Conservation (phyloP, 805 yeast species). For the Kluyveromyces starmeri region DNA sequence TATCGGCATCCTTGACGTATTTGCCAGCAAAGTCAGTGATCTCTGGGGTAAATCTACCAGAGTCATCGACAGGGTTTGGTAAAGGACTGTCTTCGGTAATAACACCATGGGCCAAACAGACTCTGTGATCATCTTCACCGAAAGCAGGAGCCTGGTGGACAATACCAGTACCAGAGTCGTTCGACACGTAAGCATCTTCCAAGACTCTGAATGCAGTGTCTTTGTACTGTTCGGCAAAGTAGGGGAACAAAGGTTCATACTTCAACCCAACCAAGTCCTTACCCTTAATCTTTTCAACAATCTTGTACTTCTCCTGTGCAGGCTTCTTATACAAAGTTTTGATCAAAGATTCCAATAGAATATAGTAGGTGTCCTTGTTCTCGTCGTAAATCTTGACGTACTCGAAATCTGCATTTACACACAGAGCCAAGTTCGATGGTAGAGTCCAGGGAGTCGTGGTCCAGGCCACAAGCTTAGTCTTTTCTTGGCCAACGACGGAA, state of each 20-base stretch:
- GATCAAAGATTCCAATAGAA: conserved; percentile 74
- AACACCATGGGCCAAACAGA: conserved; percentile 67
- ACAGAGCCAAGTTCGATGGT: conserved; percentile 86
- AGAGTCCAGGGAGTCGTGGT: conserved; percentile 99
- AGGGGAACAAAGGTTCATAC: conserved; percentile 78
- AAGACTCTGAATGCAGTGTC: conserved; percentile 78
- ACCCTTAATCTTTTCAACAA: conserved; percentile 77
- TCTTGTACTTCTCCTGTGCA: conserved; percentile 73
- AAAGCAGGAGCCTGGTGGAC: conserved; percentile 98
- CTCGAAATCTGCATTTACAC: conserved; percentile 86
- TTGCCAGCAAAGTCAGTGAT: conserved; percentile 71
- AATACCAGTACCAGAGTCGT: conserved; percentile 97
- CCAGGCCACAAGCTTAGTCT: conserved; percentile 90
- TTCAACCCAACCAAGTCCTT: conserved; percentile 66
- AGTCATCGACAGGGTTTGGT: conserved; percentile 93
- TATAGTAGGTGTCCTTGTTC: conserved; percentile 70
- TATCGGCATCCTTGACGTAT: conserved; percentile 94
- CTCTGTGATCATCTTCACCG: conserved; percentile 97
- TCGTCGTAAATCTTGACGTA: conserved; percentile 90
- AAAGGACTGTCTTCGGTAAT: conserved; percentile 60
- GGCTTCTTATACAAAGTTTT: conserved; percentile 91
- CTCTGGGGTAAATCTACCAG: conserved; percentile 71
- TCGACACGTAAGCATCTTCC: conserved; percentile 75
- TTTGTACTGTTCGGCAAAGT: conserved; percentile 65
- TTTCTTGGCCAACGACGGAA: conserved; percentile 69